Conservation (phyloP, 192 early-diverging fungal genomes). For the Umbelopsis sp. region DNA sequence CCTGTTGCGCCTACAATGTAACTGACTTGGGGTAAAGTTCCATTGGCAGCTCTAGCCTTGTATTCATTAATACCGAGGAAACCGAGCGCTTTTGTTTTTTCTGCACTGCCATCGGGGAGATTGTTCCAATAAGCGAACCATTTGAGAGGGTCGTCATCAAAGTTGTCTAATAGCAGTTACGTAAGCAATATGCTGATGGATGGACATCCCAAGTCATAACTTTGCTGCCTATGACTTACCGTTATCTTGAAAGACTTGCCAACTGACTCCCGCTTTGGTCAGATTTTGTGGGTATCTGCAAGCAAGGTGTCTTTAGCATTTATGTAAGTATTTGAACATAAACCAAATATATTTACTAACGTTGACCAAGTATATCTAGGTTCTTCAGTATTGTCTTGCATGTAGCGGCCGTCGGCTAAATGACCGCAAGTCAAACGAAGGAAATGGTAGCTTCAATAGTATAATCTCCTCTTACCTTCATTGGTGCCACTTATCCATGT, state of each 20-base stretch:
- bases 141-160: constrained; percentile 10
- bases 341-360: not conserved
- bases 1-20: constrained; percentile 23
- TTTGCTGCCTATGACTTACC: not conserved
- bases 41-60: constrained; percentile 5
- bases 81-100: not conserved
- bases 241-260: constrained; percentile 27
- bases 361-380: constrained; percentile 3
- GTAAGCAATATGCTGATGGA: not conserved
- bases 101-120: not conserved
- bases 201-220: no score
- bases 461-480: not conserved
- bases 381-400: constrained; percentile 12
- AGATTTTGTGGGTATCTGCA: constrained; percentile 21
- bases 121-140: constrained; percentile 14
- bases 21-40: constrained; percentile 21
- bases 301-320: not conserved
- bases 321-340: not conserved
- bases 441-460: not conserved
- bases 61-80: constrained; percentile 20
- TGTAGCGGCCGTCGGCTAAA: not conserved
- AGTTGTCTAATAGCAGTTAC: not conserved
- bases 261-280: constrained; percentile 13
- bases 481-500: constrained; percentile 9
- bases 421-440: no score